Evolutionary conservation across 2,329 filamentous ascomycete genomes (phyloP).

Genomic region (Nannizzia gypsea): DNA sequence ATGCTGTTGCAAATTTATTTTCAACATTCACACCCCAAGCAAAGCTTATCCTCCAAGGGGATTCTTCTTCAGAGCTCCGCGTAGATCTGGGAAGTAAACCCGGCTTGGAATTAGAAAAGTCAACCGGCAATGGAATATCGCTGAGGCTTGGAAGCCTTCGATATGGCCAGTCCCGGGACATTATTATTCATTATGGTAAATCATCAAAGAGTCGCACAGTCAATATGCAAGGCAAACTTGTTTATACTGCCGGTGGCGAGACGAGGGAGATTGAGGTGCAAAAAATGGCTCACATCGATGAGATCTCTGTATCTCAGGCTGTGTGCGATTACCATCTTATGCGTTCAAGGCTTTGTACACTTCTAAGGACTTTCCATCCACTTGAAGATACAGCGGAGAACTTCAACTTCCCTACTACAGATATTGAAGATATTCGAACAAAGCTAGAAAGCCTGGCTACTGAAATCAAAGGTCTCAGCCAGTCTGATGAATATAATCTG

Average conservation of each 20-base stretch:
- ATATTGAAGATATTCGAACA: slow-evolving; percentile 8
- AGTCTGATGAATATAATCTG: slow-evolving; percentile 31
- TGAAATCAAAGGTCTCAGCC: slow-evolving; percentile 26
- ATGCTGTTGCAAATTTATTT: slow-evolving; percentile 51
- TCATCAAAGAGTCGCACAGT: slow-evolving; percentile 11
- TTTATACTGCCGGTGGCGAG: slow-evolving; percentile 13
- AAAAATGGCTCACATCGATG: neutral
- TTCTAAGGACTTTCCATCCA: slow-evolving; percentile 38
- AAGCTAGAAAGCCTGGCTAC: slow-evolving; percentile 25
- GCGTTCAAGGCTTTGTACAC: slow-evolving; percentile 40
- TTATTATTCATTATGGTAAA: slow-evolving; percentile 35
- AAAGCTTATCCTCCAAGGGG: slow-evolving; percentile 29
- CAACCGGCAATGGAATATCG: slow-evolving; percentile 15
- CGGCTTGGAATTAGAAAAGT: slow-evolving; percentile 30
- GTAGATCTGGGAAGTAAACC: slow-evolving; percentile 18
- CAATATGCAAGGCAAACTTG: slow-evolving; percentile 20
- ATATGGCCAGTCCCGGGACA: slow-evolving; percentile 49
- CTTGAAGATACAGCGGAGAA: slow-evolving; percentile 31
- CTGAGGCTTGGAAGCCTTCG: slow-evolving; percentile 40
- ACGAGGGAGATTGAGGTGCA: slow-evolving; percentile 5
- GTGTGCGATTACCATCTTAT: slow-evolving; percentile 41
- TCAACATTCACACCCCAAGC: slow-evolving; percentile 45
- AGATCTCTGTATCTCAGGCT: slow-evolving; percentile 1
- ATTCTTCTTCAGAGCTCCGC: slow-evolving; percentile 13
- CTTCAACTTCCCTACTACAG: slow-evolving; percentile 5